Evolutionary conservation across 2,329 filamentous ascomycete genomes (phyloP), one percentile per base, ranked within the genome.

Genomic region (Ceratocystis diversiconidia): DNA sequence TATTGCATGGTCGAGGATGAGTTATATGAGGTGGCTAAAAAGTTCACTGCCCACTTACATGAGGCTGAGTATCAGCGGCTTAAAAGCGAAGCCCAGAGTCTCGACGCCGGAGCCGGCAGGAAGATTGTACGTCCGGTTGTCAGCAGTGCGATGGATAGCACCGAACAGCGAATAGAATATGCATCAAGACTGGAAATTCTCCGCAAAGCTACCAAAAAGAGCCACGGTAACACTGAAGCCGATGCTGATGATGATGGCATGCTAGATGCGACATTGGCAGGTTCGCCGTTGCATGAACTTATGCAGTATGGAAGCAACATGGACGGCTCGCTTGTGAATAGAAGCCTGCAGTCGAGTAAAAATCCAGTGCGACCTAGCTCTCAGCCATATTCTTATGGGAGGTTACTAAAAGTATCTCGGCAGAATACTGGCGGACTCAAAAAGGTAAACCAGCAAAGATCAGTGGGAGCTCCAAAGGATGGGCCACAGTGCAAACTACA

Each of bases 1-100:
- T 92, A 84, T 74, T 85, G 88, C 70, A 92, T 92, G 87, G 89
- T 94, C 0, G 89, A 92, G 73, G 89, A 94, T 70, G 89, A 92
- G 70, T 84, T 94, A 69, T 75, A 87, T 22, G 76, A 80, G 17
- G 82, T 85, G 0, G 89, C 89, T 0, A 82, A 84, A 63, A 76
- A 78, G 2, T 92, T 89, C 74, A 92, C 89, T 0, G 80, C 81
- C 4, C 88, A 91, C 73, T 79, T 92, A 1, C 88, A 92, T 72
- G 82, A 85, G n/a, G 87, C 85, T 17, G 88, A 91, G 73, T 92
- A 92, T 72, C 79, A 84, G 66, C 81, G 85, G 3, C 79, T 89
- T 57, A 87, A 87, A 73, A 75, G 77, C 43, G 75, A 78, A 44
- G 82, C 84, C 2, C 81, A 77, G 69, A 72, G 76, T 8, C 79